A percentile compares a stretch with the other conserved stretches of the same genome.
These are phyloP conservation scores for Bacidia gigantensis DNA, from an alignment of 495 filamentous ascomycete species.

Conservation along the genomic window DNA sequence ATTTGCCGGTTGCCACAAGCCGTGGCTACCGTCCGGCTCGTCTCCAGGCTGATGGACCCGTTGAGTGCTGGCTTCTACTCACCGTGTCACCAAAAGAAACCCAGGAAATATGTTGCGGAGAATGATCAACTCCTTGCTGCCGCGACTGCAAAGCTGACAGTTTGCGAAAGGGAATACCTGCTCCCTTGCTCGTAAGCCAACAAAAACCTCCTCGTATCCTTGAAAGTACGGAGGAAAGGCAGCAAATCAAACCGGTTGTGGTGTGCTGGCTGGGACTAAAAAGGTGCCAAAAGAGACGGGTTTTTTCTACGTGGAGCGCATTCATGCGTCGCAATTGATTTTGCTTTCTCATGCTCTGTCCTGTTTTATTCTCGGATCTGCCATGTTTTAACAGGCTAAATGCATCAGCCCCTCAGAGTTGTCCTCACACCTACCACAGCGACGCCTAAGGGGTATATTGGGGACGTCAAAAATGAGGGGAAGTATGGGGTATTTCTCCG, in stretches of 20 bases:
- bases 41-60: background rate
- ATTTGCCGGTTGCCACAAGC: background rate
- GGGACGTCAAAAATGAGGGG: too few species aligned
- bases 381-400: background rate
- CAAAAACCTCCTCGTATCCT: background rate
- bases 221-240: background rate
- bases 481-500: too few species aligned
- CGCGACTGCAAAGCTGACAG: background rate
- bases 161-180: background rate
- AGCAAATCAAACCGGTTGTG: background rate
- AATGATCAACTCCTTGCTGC: background rate
- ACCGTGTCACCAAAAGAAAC: background rate
- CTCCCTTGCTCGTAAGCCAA: background rate
- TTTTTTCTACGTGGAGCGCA: conserved; percentile 1
- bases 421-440: background rate
- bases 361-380: background rate
- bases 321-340: conserved; percentile 1
- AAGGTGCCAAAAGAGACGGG: background rate
- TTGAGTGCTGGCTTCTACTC: background rate
- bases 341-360: background rate
- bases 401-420: background rate
- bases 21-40: background rate
- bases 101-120: too few species aligned
- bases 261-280: background rate
- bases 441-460: background rate